Base-by-base conservation (phyloP, 306 rosid genomes). In the Pyrus communis region DNA sequence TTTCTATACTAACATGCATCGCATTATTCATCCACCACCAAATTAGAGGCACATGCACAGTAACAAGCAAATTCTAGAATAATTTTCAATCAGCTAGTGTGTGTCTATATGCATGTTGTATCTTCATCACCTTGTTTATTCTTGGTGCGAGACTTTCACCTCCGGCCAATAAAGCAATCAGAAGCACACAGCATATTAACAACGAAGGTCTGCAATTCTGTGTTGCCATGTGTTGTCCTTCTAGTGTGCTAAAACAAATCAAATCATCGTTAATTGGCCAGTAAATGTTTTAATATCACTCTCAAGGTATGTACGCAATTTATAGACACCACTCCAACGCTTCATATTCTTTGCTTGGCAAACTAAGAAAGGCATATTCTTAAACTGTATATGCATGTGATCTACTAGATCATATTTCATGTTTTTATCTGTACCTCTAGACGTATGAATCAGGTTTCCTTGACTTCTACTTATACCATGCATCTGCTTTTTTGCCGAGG, bases 271-370 rank as follows among this genome's bases (percentile, higher is more conserved):
- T 7, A 38, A 38, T 57, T 15, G 55, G n/a, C n/a, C 43, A 33
- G 74, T 77, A 4, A 15, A 49, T 6, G 42, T 18, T 30, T 49
- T 63, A 30, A 7, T 25, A 12, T 61, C 66, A 12, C 23, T 31
- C 12, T 17, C 14, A 15, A 10, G 27, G 38, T 30, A 2, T 51
- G 42, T 2, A 15, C 5, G 7, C 55, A 9, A 66, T 66, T 51
- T 76, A 67, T 76, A 65, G 9, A 49, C 67, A 27, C 52, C 23
- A 22, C 22, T 35, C 22, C 13, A 27, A 67, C 25, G 12, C 6
- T 27, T 80, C 80, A 86, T n/a, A 86, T 89, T 84, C 91, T 81
- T 88, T 86, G 27, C 95, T 86, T 89, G 71, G 49, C 69, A 78
- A 63, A 45, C 45, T 71, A 67, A 71, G 73, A 81, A 87, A 86